Evolutionary conservation across 2,329 filamentous ascomycete genomes (phyloP).

Genomic region (Sporothrix humicola): DNA sequence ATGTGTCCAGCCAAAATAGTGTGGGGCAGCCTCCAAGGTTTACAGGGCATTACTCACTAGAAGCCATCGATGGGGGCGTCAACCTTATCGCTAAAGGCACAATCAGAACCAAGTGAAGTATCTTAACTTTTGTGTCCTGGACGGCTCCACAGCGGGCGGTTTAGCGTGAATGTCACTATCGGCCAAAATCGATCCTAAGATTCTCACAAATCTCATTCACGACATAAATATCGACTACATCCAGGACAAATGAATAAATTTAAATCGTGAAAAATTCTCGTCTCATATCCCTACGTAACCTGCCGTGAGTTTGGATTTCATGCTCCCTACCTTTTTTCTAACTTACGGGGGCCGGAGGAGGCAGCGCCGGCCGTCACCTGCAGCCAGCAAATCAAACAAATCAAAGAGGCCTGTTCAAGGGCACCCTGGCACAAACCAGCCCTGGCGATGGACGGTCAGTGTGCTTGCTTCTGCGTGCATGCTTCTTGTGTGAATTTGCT

Average conservation of each 20-base stretch:
- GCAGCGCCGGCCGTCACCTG: constrained; percentile 22
- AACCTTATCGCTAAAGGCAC: not conserved
- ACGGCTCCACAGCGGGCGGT: constrained; percentile 9
- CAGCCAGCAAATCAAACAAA: constrained; percentile 31
- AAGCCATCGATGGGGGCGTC: not conserved
- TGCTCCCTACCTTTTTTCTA: too few relatives aligned
- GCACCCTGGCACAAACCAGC: constrained; percentile 15
- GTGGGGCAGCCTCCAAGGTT: constrained; percentile 10
- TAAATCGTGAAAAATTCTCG: not conserved
- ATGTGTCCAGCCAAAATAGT: not conserved
- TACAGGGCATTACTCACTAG: constrained; percentile 17
- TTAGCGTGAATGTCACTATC: not conserved
- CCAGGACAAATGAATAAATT: not conserved
- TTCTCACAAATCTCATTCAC: not conserved
- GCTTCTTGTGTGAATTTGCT: not conserved
- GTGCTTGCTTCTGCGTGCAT: not conserved
- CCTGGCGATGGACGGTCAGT: not conserved
- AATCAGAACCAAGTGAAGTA: not conserved
- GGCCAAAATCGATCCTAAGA: not conserved
- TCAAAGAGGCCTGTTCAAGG: constrained; percentile 24
- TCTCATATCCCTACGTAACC: not conserved
- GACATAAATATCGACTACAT: not conserved
- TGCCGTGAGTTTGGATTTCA: too few relatives aligned
- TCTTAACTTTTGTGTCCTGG: not conserved
- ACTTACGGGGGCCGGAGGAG: not conserved